Percentiles rank a stretch among this genome's conserved stretches.
These are phyloP conservation scores for Lojkania enalia DNA, from an alignment of 2,329 filamentous ascomycete genomes.

Conservation along the genomic window DNA sequence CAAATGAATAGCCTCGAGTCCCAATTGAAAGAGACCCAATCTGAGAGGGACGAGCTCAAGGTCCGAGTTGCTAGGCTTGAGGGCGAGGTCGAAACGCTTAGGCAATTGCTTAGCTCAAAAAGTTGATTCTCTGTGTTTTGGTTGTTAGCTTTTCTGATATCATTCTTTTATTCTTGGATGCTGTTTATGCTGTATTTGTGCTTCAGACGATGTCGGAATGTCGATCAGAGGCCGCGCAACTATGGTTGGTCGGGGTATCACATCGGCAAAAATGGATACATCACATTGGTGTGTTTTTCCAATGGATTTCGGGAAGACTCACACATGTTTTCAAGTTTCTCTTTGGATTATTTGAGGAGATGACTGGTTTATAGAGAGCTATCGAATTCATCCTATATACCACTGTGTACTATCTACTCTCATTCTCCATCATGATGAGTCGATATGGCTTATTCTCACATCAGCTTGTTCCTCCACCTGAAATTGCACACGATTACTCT, in stretches of 20 bases:
- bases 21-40: slow-evolving; percentile 60
- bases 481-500: too few relatives aligned
- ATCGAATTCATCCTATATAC: not conserved
- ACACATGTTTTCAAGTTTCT: too few relatives aligned
- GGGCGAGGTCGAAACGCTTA: slow-evolving; percentile 65
- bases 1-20: slow-evolving; percentile 65
- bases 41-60: slow-evolving; percentile 66
- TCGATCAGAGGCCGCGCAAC: slow-evolving; percentile 25
- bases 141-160: slow-evolving; percentile 22
- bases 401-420: slow-evolving; percentile 1
- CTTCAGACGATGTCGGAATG: slow-evolving; percentile 39
- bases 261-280: slow-evolving; percentile 31
- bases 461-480: too few relatives aligned
- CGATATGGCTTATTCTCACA: slow-evolving; percentile 15
- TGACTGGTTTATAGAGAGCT: too few relatives aligned
- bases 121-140: slow-evolving; percentile 21
- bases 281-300: slow-evolving; percentile 5
- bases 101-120: slow-evolving; percentile 52
- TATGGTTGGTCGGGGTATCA: slow-evolving; percentile 27
- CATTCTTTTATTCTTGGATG: not conserved
- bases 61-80: slow-evolving; percentile 66
- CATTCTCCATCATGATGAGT: slow-evolving; percentile 21
- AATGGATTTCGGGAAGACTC: too few relatives aligned
- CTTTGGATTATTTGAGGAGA: too few relatives aligned
- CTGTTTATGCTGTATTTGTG: not conserved